Base-by-base conservation (phyloP, 1,284 basidiomycete species). In the Tilletia horrida region DNA sequence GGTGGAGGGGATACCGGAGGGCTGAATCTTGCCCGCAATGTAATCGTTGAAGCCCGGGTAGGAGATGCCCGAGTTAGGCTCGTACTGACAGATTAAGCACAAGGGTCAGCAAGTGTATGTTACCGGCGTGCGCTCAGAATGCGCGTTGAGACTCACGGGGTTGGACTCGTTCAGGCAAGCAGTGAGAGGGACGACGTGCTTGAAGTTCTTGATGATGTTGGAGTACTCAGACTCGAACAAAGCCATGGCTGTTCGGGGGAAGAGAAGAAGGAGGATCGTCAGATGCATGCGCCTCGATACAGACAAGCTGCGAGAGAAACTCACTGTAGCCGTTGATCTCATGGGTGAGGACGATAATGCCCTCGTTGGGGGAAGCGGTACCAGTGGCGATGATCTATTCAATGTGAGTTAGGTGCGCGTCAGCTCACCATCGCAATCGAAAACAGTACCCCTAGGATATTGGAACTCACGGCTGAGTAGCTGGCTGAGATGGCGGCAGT, bases 401-500 rank as follows among this genome's bases (percentile, higher is more conserved):
- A 29, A 48, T 18, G 16, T n/a, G n/a, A n/a, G n/a, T n/a, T n/a
- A n/a, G 18, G 43, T 8, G 18, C 9, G 18, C 45, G 45, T 48
- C 45, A 48, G 45, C 45, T 48, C 45, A 6, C 7, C 16, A 23
- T 48, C 6, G 6, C 16, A 6, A 23, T 7, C 45, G 16, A 23
- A 18, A 23, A 67, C 85, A 77, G 72, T 79, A 14, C 70, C 71
- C 47, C 84, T 75, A 6, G 11, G 18, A 11, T 7, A 16, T 8
- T 45, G 43, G 47, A 16, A 57, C 52, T 23, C 52, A 57, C 52
- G 55, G n/a, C 35, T 9, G 8, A 9, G 77, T 86, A 86, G 79
- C 85, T 85, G 42, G 70, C 71, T 35, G 83, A 77, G 62, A 86
- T 82, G 59, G 64, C 55, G 29, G 72, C 55, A 14, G 69, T 68